Evolutionary conservation across 2,329 filamentous ascomycete genomes (phyloP).

Genomic region (Botryotinia convoluta): DNA sequence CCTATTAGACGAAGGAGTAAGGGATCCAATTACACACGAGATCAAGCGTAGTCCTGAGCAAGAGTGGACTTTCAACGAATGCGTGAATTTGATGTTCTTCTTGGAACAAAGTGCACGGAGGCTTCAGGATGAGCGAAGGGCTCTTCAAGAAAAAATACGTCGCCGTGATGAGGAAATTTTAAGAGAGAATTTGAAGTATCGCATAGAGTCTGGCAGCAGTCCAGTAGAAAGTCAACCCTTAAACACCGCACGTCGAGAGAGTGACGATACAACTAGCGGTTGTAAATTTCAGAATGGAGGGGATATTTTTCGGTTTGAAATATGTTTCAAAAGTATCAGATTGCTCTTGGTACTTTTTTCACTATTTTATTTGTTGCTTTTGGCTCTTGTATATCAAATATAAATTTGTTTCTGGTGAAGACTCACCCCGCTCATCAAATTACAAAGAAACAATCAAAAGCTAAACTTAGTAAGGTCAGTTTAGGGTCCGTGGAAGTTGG

Average conservation of each 20-base stretch:
- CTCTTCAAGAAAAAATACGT: neutral
- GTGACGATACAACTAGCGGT: neutral
- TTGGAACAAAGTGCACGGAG: neutral
- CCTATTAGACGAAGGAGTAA: neutral
- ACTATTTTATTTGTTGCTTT: too few species aligned
- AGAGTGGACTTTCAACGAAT: neutral
- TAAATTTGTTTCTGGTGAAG: too few species aligned
- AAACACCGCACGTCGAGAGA: neutral
- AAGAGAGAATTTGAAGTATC: neutral
- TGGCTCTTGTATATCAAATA: too few species aligned
- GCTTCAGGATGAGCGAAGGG: neutral
- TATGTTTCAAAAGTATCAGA: neutral
- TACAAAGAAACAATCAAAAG: too few species aligned
- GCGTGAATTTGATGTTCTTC: neutral
- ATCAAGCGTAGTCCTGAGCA: neutral
- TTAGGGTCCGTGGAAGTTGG: too few species aligned
- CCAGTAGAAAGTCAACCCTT: neutral
- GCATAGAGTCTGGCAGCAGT: neutral
- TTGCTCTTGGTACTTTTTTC: neutral
- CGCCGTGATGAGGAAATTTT: neutral
- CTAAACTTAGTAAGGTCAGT: too few species aligned
- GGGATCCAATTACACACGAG: neutral
- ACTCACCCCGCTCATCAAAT: too few species aligned
- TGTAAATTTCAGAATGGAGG: neutral
- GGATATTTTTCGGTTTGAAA: neutral